Base-by-base conservation (phyloP, 805 yeast species). In the Metschnikowia similis region DNA sequence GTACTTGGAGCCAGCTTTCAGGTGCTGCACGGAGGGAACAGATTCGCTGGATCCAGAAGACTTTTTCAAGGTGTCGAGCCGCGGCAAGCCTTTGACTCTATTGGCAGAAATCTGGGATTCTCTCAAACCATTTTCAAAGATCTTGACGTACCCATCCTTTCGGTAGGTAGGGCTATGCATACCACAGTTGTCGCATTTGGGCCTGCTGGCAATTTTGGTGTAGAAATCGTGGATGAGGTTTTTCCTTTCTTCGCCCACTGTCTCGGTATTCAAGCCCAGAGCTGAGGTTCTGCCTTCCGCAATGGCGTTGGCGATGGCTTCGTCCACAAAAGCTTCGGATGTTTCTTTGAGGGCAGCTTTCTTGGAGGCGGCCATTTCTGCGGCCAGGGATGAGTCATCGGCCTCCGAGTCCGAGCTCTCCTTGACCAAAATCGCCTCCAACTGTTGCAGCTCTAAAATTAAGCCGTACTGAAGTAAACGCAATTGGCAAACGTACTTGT, bases 161-260 rank as follows among this genome's bases (percentile, higher is more conserved):
- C 99, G 83, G 75, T 85, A 92, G 34, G 85, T 76, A 48, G 99
- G 98, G 41, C 97, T 89, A 67, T 76, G 88, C 96, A 91, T 88
- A 40, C 90, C 89, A 79, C 99, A 94, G 70, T 91, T 90, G 62
- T 89, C 96, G 80, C 99, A 94, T 68, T 84, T 87, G 49, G 90
- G 84, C 68, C 97, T 82, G 43, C 86, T 68, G 55, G 88, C 71
- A 45, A 91, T 68, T 59, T 80, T 80, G 60, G 80, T 81, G 74
- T 90, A 88, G 61, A 91, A 85, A 34, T 85, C 89, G 50, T 83
- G 85, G 56, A 89, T 76, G 49, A 82, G 69, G 9, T 65, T 66
- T 66, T 92, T 90, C 71, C 99, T 83, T 69, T 89, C 96, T 61
- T 90, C 96, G 29, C 81, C 81, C 35, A 91, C 87, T 17, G 92